A percentile compares a stretch with the other conserved stretches of the same genome.
Evolutionary conservation across 768 basidiomycete genomes (phyloP).

Genomic region (Mycena polygramma): DNA sequence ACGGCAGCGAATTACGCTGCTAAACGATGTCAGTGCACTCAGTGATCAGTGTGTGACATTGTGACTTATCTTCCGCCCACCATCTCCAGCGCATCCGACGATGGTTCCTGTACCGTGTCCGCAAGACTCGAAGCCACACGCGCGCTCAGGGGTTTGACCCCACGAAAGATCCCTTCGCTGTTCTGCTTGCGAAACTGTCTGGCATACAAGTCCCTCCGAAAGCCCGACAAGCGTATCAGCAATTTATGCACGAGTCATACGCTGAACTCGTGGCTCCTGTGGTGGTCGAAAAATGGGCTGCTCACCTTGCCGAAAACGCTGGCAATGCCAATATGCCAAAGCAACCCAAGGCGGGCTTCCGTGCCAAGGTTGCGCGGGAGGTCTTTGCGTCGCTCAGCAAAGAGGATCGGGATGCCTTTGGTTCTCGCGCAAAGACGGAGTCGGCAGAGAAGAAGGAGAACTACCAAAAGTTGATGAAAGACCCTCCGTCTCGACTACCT

Average conservation of each 20-base stretch:
- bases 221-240: conserved; percentile 35
- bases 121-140: background rate
- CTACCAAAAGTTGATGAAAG: background rate
- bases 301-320: background rate
- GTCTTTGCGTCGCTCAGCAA: background rate
- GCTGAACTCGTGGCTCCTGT: background rate
- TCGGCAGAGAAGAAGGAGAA: background rate
- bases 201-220: conserved; percentile 12
- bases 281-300: conserved; percentile 1
- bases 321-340: background rate
- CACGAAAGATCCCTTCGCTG: conserved; percentile 6
- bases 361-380: background rate
- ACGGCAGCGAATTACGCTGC: background rate
- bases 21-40: conserved; percentile 18
- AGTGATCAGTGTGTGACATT: background rate
- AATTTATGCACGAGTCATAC: conserved; percentile 28
- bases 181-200: conserved; percentile 12
- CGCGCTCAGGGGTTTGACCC: background rate
- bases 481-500: background rate
- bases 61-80: background rate
- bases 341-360: conserved; percentile 5
- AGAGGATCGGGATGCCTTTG: background rate
- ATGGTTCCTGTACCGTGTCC: conserved; percentile 14
- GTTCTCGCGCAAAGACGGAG: conserved; percentile 4
- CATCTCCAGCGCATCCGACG: conserved; percentile 16